A percentile compares a stretch with the other conserved stretches of the same genome.
Evolutionary conservation across 176 grass and related monocot species (phyloP).

Genomic region (Phyllostachys edulis): DNA sequence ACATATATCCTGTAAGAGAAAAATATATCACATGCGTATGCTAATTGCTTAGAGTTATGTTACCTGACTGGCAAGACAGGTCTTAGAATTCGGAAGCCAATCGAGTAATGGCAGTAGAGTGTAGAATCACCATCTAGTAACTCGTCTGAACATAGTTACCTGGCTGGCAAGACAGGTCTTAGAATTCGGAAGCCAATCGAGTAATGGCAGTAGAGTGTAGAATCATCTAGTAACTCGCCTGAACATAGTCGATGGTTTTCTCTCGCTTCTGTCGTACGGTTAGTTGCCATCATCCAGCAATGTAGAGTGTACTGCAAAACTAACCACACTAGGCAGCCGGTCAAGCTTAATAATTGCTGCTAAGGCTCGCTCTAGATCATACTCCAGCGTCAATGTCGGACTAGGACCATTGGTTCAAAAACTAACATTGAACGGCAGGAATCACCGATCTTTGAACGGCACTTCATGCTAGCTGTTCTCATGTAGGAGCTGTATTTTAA

Average conservation of each 20-base stretch:
- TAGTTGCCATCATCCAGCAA: background rate
- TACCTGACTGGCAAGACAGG: background rate
- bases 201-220: background rate
- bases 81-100: background rate
- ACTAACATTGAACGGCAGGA: background rate
- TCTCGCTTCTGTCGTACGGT: background rate
- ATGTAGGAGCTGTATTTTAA: background rate
- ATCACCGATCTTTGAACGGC: conserved; percentile 13
- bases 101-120: background rate
- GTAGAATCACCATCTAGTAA: background rate
- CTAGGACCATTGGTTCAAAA: background rate
- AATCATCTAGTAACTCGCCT: background rate
- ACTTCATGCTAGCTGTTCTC: background rate
- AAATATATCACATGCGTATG: background rate
- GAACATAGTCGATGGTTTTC: background rate
- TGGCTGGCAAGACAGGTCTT: background rate
- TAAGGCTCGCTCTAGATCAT: background rate
- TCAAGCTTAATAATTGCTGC: conserved; percentile 37
- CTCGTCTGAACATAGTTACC: background rate
- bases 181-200: background rate
- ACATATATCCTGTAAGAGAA: background rate
- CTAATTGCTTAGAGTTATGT: background rate
- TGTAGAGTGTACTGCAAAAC: background rate
- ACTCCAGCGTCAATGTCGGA: background rate
- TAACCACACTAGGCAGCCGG: background rate